Base-by-base conservation (phyloP, 2,329 filamentous ascomycete genomes). In the Thermomyces lanuginosus region DNA sequence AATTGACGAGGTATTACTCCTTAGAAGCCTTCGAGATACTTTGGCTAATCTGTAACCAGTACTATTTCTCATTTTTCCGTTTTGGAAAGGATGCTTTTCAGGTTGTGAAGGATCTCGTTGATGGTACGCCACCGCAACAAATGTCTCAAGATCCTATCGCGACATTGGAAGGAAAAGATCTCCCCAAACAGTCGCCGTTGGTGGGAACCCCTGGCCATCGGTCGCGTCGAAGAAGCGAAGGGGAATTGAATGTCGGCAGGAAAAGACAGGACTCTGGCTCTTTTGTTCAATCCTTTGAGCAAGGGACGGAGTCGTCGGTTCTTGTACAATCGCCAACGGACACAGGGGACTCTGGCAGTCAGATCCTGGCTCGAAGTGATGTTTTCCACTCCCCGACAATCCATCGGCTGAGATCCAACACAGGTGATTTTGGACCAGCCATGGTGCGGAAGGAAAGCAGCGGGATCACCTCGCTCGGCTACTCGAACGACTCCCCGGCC, bases 11-110 rank as follows among this genome's bases (percentile, higher is more conserved):
- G 79, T 81, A 58, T 46, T 21, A 13, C 24, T 16, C 8, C 10
- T 9, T 19, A 11, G 17, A 11, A 4, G 2, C 13, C 21, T 8
- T 13, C 4, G 19, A 10, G 9, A 15, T 10, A 12, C 15, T 13
- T 27, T 4, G 13, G 14, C 29, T 31, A 11, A 32, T 20, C 16
- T 8, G 2, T n/a, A 6, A 22, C 7, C 33, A 84, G 72, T 93
- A 95, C 49, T 95, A 91, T 49, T 95, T 98, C 51, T 89, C 84
- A 0, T 95, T 95, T 54, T 92, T 93, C 49, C 77, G 71, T 39
- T 75, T 75, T 36, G 83, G 83, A 5, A 73, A 78, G 42, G 80
- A 92, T 41, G 86, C 82, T 8, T 70, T 92, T 36, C 71, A 75
- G 26, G 67, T 89, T 2, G 61, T 98, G 27, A 78, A 71, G 35